Percentiles rank a stretch among this genome's conserved stretches.
Conservation (phyloP, 1,284 basidiomycete species). For the Phellinidium pouzarii region DNA sequence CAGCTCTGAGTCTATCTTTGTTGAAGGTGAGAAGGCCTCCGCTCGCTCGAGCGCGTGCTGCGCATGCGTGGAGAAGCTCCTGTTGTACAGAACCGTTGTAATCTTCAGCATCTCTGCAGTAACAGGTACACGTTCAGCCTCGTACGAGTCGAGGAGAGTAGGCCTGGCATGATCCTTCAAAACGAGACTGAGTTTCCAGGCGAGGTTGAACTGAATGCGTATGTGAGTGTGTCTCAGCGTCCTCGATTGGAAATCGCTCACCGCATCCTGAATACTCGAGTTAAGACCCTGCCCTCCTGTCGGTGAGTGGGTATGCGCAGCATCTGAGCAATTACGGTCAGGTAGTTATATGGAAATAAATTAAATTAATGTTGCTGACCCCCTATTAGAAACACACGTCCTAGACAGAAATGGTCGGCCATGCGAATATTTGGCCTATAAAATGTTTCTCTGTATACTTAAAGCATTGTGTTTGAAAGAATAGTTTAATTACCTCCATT, state of each 20-base stretch:
- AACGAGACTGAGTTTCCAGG: conserved; percentile 37
- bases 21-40: background rate
- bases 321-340: conserved; percentile 27
- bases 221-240: background rate
- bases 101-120: conserved; percentile 32
- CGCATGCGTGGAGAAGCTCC: background rate
- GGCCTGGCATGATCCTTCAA: conserved; percentile 21
- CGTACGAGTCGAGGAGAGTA: conserved; percentile 31
- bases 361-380: conserved; percentile 23
- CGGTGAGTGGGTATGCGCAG: conserved; percentile 38
- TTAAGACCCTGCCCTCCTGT: conserved; percentile 43
- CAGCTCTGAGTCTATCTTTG: background rate
- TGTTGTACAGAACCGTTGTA: background rate
- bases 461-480: background rate
- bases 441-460: no score
- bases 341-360: background rate
- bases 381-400: conserved; percentile 33
- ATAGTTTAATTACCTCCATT: conserved; percentile 24
- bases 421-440: conserved; percentile 33
- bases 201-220: conserved; percentile 31
- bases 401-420: conserved; percentile 30
- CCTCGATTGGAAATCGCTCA: conserved; percentile 19
- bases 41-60: background rate
- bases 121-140: conserved; percentile 32
- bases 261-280: conserved; percentile 34